A percentile compares a stretch with the other conserved stretches of the same genome.
These are phyloP conservation scores for Vaccinium darrowii DNA, from an alignment of 148 eudicot genomes.

Conservation along the genomic window DNA sequence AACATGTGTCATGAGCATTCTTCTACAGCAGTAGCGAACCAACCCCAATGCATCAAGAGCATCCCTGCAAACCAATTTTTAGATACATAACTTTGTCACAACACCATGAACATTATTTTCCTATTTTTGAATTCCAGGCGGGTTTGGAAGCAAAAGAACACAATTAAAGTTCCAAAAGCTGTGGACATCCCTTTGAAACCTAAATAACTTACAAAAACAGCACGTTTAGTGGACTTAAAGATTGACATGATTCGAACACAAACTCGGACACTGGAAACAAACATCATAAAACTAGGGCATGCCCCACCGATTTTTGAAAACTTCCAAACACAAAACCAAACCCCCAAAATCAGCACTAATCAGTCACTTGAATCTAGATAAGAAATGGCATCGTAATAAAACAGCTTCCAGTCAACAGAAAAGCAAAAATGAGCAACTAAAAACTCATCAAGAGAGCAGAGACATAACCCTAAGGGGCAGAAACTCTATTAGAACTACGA, in stretches of 20 bases:
- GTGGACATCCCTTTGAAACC: background rate
- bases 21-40: slow-evolving; percentile 94
- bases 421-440: background rate
- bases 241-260: background rate
- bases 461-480: background rate
- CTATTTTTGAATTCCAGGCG: background rate
- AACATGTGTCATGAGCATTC: slow-evolving; percentile 98
- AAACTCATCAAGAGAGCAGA: background rate
- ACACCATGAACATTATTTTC: background rate
- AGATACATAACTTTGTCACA: background rate
- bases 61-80: slow-evolving; percentile 50
- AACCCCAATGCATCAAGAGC: slow-evolving; percentile 89
- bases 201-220: background rate
- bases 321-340: background rate
- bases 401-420: background rate
- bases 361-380: background rate
- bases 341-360: background rate
- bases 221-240: background rate
- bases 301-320: background rate
- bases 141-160: background rate
- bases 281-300: background rate
- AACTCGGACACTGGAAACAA: background rate
- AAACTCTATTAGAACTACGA: background rate
- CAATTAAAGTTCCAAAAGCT: background rate
- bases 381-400: background rate